phyloP scores from a whole-genome alignment of 129 eudicot species.

The Rutidosis leptorrhynchoides region DNA sequence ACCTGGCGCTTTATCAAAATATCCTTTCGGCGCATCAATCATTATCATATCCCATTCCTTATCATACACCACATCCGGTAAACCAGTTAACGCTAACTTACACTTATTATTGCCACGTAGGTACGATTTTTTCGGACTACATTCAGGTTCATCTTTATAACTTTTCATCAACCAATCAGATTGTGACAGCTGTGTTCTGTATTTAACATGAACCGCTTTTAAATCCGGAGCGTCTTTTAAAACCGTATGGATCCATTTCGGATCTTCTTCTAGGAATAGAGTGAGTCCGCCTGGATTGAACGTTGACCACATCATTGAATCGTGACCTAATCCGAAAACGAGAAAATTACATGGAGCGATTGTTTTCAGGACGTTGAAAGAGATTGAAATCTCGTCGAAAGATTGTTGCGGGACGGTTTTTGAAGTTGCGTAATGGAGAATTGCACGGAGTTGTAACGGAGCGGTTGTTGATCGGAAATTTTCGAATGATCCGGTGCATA shows the following conservation, averaged over 20 bases:
- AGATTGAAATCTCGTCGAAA: slow-evolving; percentile 42
- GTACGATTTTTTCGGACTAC: slow-evolving; percentile 41
- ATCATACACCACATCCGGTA: slow-evolving; percentile 68
- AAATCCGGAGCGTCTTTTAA: slow-evolving; percentile 54
- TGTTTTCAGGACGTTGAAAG: slow-evolving; percentile 49
- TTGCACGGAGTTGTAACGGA: slow-evolving; percentile 43
- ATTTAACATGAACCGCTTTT: slow-evolving; percentile 45
- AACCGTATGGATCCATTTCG: slow-evolving; percentile 61
- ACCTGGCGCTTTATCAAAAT: slow-evolving; percentile 70
- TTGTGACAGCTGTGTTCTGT: slow-evolving; percentile 59
- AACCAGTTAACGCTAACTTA: slow-evolving; percentile 52
- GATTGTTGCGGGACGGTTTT: slow-evolving; percentile 59
- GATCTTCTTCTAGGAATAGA: slow-evolving; percentile 80
- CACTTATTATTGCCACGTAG: slow-evolving; percentile 53
- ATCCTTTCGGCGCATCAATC: slow-evolving; percentile 89
- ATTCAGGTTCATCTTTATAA: slow-evolving; percentile 46
- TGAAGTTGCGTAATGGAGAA: slow-evolving; percentile 78
- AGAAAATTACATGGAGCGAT: slow-evolving; percentile 59
- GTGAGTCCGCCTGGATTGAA: slow-evolving; percentile 72
- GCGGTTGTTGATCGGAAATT: slow-evolving; percentile 8
- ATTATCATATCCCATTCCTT: slow-evolving; percentile 88
- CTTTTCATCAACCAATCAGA: slow-evolving; percentile 48
- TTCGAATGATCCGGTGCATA: slow-evolving; percentile 30
- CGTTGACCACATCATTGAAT: slow-evolving; percentile 80
- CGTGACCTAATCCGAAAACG: slow-evolving; percentile 86